Evolutionary conservation across 2,329 filamentous ascomycete genomes (phyloP).

Genomic region (Cercospora zeae-maydis): DNA sequence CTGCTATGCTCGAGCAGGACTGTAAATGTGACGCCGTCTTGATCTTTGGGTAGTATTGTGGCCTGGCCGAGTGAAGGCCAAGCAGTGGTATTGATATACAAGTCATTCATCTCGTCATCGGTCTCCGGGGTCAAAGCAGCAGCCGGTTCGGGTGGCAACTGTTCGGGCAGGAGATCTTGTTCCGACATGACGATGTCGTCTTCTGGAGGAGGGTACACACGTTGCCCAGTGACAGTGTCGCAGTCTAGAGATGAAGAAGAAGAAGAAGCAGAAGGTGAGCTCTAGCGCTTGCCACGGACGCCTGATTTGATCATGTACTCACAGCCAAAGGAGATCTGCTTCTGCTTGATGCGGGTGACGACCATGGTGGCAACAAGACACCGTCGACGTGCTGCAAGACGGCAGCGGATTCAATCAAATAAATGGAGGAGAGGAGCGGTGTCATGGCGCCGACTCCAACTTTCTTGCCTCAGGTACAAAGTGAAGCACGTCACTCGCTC

Average conservation of each 20-base stretch:
- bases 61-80: constrained; percentile 74
- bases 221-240: constrained; percentile 35
- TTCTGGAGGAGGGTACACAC: constrained; percentile 34
- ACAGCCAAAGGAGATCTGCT: constrained; percentile 37
- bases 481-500: not conserved
- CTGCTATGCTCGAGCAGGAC: constrained; percentile 48
- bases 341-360: constrained; percentile 31
- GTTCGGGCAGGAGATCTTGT: constrained; percentile 32
- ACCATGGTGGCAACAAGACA: constrained; percentile 26
- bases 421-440: not conserved
- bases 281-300: not conserved
- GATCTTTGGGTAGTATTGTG: constrained; percentile 54
- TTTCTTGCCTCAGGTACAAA: constrained; percentile 3
- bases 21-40: constrained; percentile 56
- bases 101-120: constrained; percentile 27
- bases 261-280: too few species aligned
- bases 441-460: not conserved
- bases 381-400: not conserved
- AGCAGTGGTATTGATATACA: constrained; percentile 56
- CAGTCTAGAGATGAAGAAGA: constrained; percentile 31
- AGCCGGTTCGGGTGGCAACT: constrained; percentile 32
- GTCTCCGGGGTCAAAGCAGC: constrained; percentile 20
- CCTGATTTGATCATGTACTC: constrained; percentile 7
- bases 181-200: constrained; percentile 27
- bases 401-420: not conserved